Evolutionary conservation across 2,329 filamentous ascomycete genomes (phyloP), one percentile per base, ranked within the genome.

Genomic region (Microcyclosporella mali): DNA sequence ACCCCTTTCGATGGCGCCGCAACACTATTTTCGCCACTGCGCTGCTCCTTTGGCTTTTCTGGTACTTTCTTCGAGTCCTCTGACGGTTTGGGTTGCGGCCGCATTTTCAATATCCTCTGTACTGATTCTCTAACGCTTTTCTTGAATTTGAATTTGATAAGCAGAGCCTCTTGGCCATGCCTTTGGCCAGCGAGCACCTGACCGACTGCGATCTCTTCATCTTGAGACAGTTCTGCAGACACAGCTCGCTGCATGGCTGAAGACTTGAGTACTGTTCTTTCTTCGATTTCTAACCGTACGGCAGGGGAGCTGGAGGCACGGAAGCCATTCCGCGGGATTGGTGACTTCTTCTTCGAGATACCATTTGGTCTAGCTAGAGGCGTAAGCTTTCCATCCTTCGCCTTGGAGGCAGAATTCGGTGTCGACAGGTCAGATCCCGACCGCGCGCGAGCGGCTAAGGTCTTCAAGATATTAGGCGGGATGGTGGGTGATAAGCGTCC

Each of bases 401-500:
- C 53, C 42, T 57, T 57, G 14, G 41, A 35, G 1, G 42, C 37
- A n/a, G 47, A 47, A 17, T 35, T 37, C 8, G 47, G 46, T 4
- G 50, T 45, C n/a, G 46, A 46, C 2, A 28, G 17, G 14, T 40
- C 52, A 44, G 45, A 52, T 30, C 38, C 43, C 45, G 45, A 45
- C 19, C 33, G 48, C 36, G 33, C 54, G 40, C 66, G 48, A 41
- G 6, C 50, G 41, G 28, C 69, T 64, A 80, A 58, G 42, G 77
- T 72, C 43, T 70, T 72, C 51, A 75, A 72, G 33, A 81, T 70
- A 40, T 71, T 72, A 2, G 72, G 66, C 6, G 77, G 77, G 3
- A 81, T 64, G 11, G 74, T 77, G 3, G 77, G 76, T 3, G 77
- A 80, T n/a, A 80, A 61, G 28, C 78, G 66, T 8, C 69, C 66